Percentiles rank a stretch among this genome's conserved stretches.
Evolutionary conservation across 257 asterid genomes (phyloP).

Genomic region (Capsicum chinense): DNA sequence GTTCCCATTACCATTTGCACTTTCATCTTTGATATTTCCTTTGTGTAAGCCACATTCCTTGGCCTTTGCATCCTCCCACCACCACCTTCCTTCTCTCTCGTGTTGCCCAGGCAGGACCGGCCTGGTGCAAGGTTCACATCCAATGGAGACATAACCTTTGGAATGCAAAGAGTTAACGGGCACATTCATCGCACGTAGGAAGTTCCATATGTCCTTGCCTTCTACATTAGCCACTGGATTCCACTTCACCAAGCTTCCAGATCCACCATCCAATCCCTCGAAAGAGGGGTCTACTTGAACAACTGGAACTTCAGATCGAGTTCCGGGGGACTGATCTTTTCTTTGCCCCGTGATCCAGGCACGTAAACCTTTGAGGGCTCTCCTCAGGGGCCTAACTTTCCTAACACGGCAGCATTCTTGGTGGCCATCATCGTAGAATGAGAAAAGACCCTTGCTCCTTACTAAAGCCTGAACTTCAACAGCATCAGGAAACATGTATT

Average conservation of each 20-base stretch:
- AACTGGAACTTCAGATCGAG: constrained; percentile 76
- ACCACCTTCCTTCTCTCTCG: constrained; percentile 95
- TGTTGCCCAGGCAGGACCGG: constrained; percentile 87
- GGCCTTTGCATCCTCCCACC: constrained; percentile 98
- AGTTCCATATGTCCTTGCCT: constrained; percentile 75
- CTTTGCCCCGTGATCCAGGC: constrained; percentile 95
- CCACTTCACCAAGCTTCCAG: constrained; percentile 88
- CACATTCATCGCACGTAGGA: constrained; percentile 68
- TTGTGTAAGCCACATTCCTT: constrained; percentile 92
- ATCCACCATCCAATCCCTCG: constrained; percentile 81
- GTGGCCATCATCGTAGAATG: constrained; percentile 92
- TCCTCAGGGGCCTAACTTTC: constrained; percentile 75
- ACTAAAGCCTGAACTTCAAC: constrained; percentile 80
- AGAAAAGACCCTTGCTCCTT: constrained; percentile 81
- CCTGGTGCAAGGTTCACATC: constrained; percentile 92
- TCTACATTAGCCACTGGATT: constrained; percentile 77
- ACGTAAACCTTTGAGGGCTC: constrained; percentile 79
- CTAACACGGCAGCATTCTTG: constrained; percentile 93
- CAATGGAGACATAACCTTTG: constrained; percentile 74
- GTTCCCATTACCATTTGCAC: constrained; percentile 38
- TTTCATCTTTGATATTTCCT: constrained; percentile 72
- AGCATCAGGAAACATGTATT: constrained; percentile 88
- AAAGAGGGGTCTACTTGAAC: constrained; percentile 85
- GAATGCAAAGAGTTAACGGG: constrained; percentile 78
- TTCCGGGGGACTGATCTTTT: constrained; percentile 91